Base-by-base conservation (phyloP, 768 basidiomycete species). In the Tubosaeta brunneosetosa region DNA sequence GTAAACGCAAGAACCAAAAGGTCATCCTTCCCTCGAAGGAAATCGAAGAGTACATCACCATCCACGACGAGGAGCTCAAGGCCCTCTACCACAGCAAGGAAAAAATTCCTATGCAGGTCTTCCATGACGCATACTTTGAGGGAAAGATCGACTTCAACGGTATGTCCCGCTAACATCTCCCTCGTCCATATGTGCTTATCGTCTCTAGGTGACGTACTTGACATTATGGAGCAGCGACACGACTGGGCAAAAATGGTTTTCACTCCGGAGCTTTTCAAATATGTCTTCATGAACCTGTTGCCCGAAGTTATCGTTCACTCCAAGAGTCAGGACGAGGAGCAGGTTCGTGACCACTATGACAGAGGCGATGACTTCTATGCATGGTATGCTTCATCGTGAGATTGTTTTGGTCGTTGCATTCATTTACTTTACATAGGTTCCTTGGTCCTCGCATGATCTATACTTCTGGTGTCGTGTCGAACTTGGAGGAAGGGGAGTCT, bases 81-180 rank as follows among this genome's bases (percentile, higher is more conserved):
- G 76, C 78, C 29, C 76, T 83, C 53, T 98, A 94, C 74, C 71
- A 81, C 31, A 87, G 85, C 58, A 89, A 85, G 72, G 81, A 84
- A 61, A 98, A 97, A 73, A 97, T 99, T 52, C 94, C 94, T 47
- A 94, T 97, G 86, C 95, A 99, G 73, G 73, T 89, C 59, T 95
- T 97, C 78, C 87, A 98, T 66, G 97, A 99, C 76, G 91, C 92
- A 57, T 98, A 88, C 74, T 97, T 99, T 68, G 93, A 94, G 46
- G 86, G 86, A 45, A 97, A 97, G 74, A 83, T 94, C 55, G 94
- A 97, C 51, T 89, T 99, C 69, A 99, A 97, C 47, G 94, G 95
- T 89, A 41, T 37, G 78, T 69, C 45, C 41, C 6, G 0, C 6
- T 1, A 22, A 49, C 33, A 6, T 9, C 16, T 14, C 25, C 2